Conservation (phyloP, 805 yeast genomes). For the Saccharomycopsis fodiens region DNA sequence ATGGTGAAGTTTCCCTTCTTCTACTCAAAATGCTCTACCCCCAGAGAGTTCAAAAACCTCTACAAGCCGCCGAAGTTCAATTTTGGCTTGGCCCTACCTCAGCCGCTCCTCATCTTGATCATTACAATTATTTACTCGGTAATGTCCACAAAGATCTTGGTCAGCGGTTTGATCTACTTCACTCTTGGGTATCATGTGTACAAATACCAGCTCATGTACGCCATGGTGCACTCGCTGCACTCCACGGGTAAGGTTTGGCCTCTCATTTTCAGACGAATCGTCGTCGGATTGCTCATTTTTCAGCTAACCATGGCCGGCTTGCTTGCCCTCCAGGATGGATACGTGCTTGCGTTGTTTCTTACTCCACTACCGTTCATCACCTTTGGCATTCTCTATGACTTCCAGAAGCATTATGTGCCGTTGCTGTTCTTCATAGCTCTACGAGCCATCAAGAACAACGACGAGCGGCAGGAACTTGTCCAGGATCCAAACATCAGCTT, state of each 20-base stretch:
- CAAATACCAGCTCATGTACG: slow-evolving; percentile 83
- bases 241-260: slow-evolving; percentile 98
- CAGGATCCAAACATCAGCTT: slow-evolving; percentile 13
- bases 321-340: slow-evolving; percentile 73
- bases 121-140: slow-evolving; percentile 84
- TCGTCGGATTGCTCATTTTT: slow-evolving; percentile 72
- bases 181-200: slow-evolving; percentile 79
- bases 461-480: slow-evolving; percentile 23
- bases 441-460: slow-evolving; percentile 58
- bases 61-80: slow-evolving; percentile 89
- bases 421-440: slow-evolving; percentile 80
- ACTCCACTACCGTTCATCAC: slow-evolving; percentile 73
- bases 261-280: slow-evolving; percentile 70
- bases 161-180: slow-evolving; percentile 80
- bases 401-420: slow-evolving; percentile 75
- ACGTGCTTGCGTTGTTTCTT: slow-evolving; percentile 59
- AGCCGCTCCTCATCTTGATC: slow-evolving; percentile 77
- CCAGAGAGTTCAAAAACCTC: slow-evolving; percentile 68
- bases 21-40: slow-evolving; percentile 60
- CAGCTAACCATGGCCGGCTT: slow-evolving; percentile 94
- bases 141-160: slow-evolving; percentile 77
- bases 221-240: slow-evolving; percentile 92
- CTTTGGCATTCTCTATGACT: slow-evolving; percentile 62
- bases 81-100: slow-evolving; percentile 87
- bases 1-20: slow-evolving; percentile 68